Base-by-base conservation (phyloP, 2,329 filamentous ascomycete species). In the Fusarium metavorans region DNA sequence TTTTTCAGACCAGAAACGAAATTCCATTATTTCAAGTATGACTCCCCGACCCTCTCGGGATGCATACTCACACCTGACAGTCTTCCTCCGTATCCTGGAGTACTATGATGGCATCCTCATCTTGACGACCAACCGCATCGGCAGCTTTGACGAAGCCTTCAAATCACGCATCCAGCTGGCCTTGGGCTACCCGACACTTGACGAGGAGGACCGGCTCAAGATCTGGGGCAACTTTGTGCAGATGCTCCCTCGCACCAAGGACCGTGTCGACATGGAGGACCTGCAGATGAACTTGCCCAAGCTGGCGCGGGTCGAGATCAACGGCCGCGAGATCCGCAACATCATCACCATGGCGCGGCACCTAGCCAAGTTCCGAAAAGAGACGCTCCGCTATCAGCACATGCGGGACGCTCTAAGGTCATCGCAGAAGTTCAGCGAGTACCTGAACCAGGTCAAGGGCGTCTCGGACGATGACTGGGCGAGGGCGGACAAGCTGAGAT, bases 81-180 rank as follows among this genome's bases (percentile, higher is more conserved):
- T 85, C 4, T 85, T 86, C 59, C 79, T 86, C 6, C 79, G 83
- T 0, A 78, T 82, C 0, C 74, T 86, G 1, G 84, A 86, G 64
- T 85, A 85, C 73, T 85, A 84, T 64, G 69, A 76, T 3, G 84
- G 85, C 1, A 83, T 86, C 59, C 73, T 86, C 0, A 84, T 84
- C 72, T 78, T 87, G 8, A 87, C 85, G 0, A 87, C 85, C 9
- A 87, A 87, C 74, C 82, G 84, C 2, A 82, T 86, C 2, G 84
- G 84, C 2, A 77, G 78, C 7, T 82, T 87, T n/a, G 86, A 87
- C 67, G 84, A 86, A 57, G 85, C 85, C 2, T 85, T 86, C 73
- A 79, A 79, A 41, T 85, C 84, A 0, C 79, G 84, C 0, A 81
- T 87, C 30, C 82, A 86, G 56, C 45, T 54, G 2, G 32, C 59